A percentile compares a stretch with the other conserved stretches of the same genome.
Evolutionary conservation across 208 protist genomes (phyloP).

Genomic region (Trichomonas tenax): DNA sequence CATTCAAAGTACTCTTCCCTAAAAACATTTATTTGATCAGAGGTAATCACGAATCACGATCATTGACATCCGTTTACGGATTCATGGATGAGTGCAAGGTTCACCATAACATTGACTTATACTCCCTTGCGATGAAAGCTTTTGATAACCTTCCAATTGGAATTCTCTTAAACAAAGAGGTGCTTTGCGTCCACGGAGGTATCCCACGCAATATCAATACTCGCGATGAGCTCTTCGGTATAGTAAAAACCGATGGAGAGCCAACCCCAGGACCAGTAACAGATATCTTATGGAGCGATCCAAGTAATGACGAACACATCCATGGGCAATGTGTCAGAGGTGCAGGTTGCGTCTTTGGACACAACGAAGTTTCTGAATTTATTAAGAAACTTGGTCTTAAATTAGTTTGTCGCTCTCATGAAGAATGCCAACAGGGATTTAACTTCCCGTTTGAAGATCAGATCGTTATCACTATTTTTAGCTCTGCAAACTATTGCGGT

Average conservation of each 20-base stretch:
- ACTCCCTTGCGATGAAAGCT: background rate
- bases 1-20: background rate
- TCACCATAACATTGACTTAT: background rate
- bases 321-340: background rate
- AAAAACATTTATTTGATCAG: background rate
- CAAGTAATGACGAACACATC: background rate
- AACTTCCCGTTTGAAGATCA: background rate
- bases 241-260: too few relatives aligned
- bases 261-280: too few relatives aligned
- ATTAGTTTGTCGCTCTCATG: background rate
- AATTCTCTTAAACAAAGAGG: background rate
- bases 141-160: background rate
- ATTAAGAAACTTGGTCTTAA: too few relatives aligned
- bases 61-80: background rate
- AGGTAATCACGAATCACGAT: background rate
- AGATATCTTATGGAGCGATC: too few relatives aligned
- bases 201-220: background rate
- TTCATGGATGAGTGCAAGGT: background rate
- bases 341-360: background rate
- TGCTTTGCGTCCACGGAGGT: background rate
- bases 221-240: background rate
- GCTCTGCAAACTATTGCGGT: background rate
- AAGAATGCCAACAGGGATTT: background rate
- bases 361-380: too few relatives aligned
- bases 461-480: background rate